These are phyloP conservation scores for Dendrobium chrysotoxum DNA, from an alignment of 106 monocot genomes.

Conservation along the genomic window DNA sequence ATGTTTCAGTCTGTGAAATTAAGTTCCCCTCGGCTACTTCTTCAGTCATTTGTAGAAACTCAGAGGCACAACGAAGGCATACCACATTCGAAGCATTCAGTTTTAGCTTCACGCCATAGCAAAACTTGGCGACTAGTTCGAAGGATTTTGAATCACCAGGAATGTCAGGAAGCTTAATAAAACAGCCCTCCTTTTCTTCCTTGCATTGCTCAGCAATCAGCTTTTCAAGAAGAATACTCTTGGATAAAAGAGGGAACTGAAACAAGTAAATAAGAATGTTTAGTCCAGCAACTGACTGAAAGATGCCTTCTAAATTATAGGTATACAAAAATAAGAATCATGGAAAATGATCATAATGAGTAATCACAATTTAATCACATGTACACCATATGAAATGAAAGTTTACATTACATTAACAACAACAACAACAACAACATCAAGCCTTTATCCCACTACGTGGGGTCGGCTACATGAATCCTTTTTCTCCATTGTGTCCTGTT, in stretches of 20 bases:
- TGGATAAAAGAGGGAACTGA: conserved; percentile 35
- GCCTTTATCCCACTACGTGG: too few species aligned
- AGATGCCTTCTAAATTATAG: too few species aligned
- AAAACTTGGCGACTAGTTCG: conserved; percentile 28
- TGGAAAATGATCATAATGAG: not conserved
- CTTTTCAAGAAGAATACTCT: conserved; percentile 25
- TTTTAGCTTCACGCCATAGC: conserved; percentile 32
- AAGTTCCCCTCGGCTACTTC: conserved; percentile 24
- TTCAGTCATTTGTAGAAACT: conserved; percentile 30
- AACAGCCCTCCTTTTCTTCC: conserved; percentile 16
- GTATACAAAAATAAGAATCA: not conserved
- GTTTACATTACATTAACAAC: too few species aligned
- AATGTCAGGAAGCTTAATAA: conserved; percentile 19
- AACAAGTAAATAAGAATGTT: not conserved
- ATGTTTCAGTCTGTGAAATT: conserved; percentile 21
- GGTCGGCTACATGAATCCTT: too few species aligned
- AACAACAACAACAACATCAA: too few species aligned
- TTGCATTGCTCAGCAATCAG: conserved; percentile 15
- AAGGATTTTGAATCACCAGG: conserved; percentile 28
- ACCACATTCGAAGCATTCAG: conserved; percentile 25
- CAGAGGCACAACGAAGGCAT: conserved; percentile 20
- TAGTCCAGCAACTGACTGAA: not conserved
- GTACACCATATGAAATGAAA: too few species aligned
- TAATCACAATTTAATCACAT: not conserved
- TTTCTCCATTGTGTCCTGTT: too few species aligned